These are phyloP conservation scores for Zygoascus flipseniorum DNA, from an alignment of 805 yeast species.

Conservation along the genomic window DNA sequence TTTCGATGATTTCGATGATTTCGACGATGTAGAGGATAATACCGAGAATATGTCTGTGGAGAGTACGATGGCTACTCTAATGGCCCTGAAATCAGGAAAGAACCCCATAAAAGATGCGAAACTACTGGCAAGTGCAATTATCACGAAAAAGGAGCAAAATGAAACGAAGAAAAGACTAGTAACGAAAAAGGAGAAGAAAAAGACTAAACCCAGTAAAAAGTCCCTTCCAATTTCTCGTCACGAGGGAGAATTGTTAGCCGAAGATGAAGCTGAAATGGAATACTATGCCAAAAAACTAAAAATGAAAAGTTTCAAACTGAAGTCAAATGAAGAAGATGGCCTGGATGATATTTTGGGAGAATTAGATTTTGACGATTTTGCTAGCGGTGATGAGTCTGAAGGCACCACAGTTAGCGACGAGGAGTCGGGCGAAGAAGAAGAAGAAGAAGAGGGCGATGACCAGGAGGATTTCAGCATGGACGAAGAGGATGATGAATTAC, in stretches of 20 bases:
- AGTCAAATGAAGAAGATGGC: slow-evolving; percentile 56
- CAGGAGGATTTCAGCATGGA: slow-evolving; percentile 14
- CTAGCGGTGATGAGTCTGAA: slow-evolving; percentile 11
- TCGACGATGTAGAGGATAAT: not conserved
- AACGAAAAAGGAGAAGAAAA: not conserved
- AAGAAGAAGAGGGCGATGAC: slow-evolving; percentile 16
- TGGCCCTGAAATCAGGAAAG: not conserved
- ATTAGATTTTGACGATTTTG: slow-evolving; percentile 21
- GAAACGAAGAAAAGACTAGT: not conserved
- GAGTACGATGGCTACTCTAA: not conserved
- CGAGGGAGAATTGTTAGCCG: slow-evolving; percentile 10
- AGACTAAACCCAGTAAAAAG: not conserved
- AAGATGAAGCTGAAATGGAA: slow-evolving; percentile 70
- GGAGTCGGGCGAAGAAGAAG: slow-evolving; percentile 13
- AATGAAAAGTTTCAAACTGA: slow-evolving; percentile 44
- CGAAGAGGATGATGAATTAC: slow-evolving; percentile 18
- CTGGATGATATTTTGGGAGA: slow-evolving; percentile 71
- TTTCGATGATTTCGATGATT: not conserved
- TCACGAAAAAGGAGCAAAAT: not conserved
- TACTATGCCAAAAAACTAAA: slow-evolving; percentile 81
- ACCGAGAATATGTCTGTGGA: not conserved
- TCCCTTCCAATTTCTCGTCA: not conserved
- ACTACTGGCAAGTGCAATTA: not conserved
- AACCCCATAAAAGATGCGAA: not conserved
- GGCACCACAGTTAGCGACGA: slow-evolving; percentile 10